Evolutionary conservation across 2,329 filamentous ascomycete genomes (phyloP).

Genomic region (Penicillium olsonii): DNA sequence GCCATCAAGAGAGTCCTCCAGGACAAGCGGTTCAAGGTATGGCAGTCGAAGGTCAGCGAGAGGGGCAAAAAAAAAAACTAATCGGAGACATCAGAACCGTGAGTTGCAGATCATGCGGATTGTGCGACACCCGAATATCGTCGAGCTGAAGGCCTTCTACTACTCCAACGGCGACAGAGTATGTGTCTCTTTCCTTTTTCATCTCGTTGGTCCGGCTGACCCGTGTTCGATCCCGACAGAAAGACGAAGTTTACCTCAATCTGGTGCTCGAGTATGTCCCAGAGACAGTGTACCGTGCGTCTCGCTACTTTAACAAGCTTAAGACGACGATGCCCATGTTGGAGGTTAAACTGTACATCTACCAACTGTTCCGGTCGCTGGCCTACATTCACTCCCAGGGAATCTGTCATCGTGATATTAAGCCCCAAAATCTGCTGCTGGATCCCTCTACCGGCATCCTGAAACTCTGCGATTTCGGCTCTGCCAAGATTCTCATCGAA

Average conservation of each 20-base stretch:
- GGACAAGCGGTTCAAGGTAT: slow-evolving; percentile 99
- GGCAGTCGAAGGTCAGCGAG: slow-evolving; percentile 2
- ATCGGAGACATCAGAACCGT: slow-evolving; percentile 77
- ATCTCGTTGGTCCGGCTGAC: slow-evolving; percentile 9
- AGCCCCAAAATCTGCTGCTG: slow-evolving; percentile 94
- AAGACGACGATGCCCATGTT: slow-evolving; percentile 99
- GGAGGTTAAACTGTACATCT: slow-evolving; percentile 99
- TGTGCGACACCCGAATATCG: slow-evolving; percentile 97
- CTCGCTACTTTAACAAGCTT: slow-evolving; percentile 99
- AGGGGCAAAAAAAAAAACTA: not conserved
- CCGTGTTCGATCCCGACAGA: slow-evolving; percentile 53
- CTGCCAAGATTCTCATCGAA: slow-evolving; percentile 96
- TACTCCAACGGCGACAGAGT: slow-evolving; percentile 99
- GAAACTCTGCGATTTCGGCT: slow-evolving; percentile 98
- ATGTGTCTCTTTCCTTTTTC: slow-evolving; percentile 41
- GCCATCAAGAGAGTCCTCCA: slow-evolving; percentile 98
- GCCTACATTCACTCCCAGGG: slow-evolving; percentile 99
- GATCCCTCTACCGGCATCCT: slow-evolving; percentile 88
- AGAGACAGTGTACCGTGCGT: slow-evolving; percentile 96
- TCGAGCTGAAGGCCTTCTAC: slow-evolving; percentile 98
- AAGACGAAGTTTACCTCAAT: slow-evolving; percentile 98
- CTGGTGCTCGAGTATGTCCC: slow-evolving; percentile 97
- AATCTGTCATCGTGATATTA: slow-evolving; percentile 98
- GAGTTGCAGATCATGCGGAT: slow-evolving; percentile 99
- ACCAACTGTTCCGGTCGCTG: slow-evolving; percentile 96